Percentiles rank a stretch among this genome's conserved stretches.
phyloP scores from a whole-genome alignment of 495 filamentous ascomycete species.

The Aspergillus nanangensis region DNA sequence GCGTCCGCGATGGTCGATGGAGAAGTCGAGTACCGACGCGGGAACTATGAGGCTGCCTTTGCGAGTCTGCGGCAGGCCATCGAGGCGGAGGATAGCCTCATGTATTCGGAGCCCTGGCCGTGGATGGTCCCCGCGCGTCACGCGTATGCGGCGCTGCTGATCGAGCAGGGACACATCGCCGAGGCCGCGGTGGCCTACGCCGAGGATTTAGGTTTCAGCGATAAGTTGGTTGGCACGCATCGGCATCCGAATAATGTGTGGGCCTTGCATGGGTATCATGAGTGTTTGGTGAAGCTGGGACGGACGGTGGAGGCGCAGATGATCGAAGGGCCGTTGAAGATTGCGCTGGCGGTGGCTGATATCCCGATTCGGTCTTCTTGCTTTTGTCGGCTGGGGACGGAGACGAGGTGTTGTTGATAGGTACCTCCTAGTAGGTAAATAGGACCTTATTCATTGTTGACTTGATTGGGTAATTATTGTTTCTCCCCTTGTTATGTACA shows the following conservation, averaged over 20 bases:
- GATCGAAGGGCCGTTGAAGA: conserved; percentile 42
- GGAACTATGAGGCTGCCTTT: conserved; percentile 47
- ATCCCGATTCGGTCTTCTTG: conserved; percentile 56
- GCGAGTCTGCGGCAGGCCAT: conserved; percentile 44
- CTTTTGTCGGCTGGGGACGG: conserved; percentile 47
- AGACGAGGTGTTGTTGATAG: background rate
- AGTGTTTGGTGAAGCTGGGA: conserved; percentile 53
- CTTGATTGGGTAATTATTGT: no score
- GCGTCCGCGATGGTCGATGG: conserved; percentile 58
- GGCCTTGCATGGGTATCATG: conserved; percentile 62
- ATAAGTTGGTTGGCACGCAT: conserved; percentile 49
- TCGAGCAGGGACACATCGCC: conserved; percentile 55
- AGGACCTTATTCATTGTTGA: no score
- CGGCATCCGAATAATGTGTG: conserved; percentile 66
- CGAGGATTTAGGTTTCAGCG: conserved; percentile 57
- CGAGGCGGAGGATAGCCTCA: conserved; percentile 48
- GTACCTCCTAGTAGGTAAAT: no score
- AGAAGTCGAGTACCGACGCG: conserved; percentile 57
- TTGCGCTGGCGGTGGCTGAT: conserved; percentile 52
- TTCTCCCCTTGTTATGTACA: no score
- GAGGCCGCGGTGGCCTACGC: conserved; percentile 52
- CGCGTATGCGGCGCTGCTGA: conserved; percentile 57
- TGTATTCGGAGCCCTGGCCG: conserved; percentile 66
- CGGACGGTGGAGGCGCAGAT: conserved; percentile 43
- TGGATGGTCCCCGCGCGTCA: conserved; percentile 68